A percentile compares a stretch with the other conserved stretches of the same genome.
Evolutionary conservation across 1,284 basidiomycete genomes (phyloP).

Genomic region (Ganoderma sinense): DNA sequence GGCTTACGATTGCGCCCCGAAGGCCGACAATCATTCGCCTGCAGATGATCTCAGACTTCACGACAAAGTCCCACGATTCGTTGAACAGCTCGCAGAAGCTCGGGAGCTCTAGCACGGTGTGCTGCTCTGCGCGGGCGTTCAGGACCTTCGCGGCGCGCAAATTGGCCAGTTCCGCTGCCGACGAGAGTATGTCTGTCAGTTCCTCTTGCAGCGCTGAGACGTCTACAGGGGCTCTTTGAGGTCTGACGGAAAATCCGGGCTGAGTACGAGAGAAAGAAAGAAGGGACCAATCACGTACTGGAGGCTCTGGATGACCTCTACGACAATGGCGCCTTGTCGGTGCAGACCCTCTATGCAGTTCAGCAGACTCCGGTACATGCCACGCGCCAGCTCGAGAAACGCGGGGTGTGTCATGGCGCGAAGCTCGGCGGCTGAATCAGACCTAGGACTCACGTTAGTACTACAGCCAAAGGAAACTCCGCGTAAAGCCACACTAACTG

Average conservation of each 20-base stretch:
- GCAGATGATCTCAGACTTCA: slow-evolving; percentile 86
- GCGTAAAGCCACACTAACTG: slow-evolving; percentile 31
- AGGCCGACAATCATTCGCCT: slow-evolving; percentile 93
- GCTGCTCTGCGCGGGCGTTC: slow-evolving; percentile 79
- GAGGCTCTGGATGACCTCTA: slow-evolving; percentile 64
- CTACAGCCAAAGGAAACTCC: background rate
- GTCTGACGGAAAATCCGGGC: slow-evolving; percentile 38
- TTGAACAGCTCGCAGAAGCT: slow-evolving; percentile 88
- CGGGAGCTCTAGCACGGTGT: slow-evolving; percentile 73
- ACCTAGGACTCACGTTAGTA: slow-evolving; percentile 26
- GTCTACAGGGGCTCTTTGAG: slow-evolving; percentile 47
- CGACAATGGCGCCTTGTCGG: slow-evolving; percentile 66
- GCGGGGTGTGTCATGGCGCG: slow-evolving; percentile 73
- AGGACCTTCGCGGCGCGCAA: slow-evolving; percentile 83
- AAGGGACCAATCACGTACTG: slow-evolving; percentile 44
- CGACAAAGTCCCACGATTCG: slow-evolving; percentile 89
- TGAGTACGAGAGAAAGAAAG: background rate
- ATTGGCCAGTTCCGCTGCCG: slow-evolving; percentile 87
- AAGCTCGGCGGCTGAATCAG: slow-evolving; percentile 60
- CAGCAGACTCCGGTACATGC: slow-evolving; percentile 73
- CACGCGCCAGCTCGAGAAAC: slow-evolving; percentile 71
- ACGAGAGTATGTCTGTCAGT: slow-evolving; percentile 77
- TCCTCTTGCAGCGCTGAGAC: slow-evolving; percentile 61
- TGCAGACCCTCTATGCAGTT: slow-evolving; percentile 79
- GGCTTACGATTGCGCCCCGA: slow-evolving; percentile 82